phyloP scores from a whole-genome alignment of 106 monocot species.

The Alisma plantagoaquatica region DNA sequence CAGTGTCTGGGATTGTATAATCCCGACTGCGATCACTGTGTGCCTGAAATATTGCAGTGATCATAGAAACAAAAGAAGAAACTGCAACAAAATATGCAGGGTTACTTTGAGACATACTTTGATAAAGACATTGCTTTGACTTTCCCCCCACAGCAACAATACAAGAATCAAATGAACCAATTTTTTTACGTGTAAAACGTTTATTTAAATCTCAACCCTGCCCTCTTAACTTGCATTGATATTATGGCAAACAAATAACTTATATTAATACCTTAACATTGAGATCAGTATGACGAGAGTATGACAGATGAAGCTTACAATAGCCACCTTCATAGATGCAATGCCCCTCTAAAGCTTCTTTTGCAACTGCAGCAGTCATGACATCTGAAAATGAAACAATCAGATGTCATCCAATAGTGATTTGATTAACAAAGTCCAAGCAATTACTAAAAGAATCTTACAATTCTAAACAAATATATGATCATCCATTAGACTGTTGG shows the following conservation, averaged over 20 bases:
- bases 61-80: neutral
- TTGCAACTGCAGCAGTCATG: constrained; percentile 68
- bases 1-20: constrained; percentile 58
- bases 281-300: constrained; percentile 98
- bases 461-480: neutral
- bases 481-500: no score
- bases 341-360: constrained; percentile 95
- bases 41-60: constrained; percentile 33
- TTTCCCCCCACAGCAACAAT: no score
- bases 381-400: constrained; percentile 46
- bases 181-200: no score
- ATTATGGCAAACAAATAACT: neutral
- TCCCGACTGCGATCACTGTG: constrained; percentile 85
- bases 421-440: no score
- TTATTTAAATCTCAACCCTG: no score
- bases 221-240: neutral
- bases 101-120: no score
- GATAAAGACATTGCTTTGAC: no score
- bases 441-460: no score
- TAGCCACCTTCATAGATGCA: constrained; percentile 98
- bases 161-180: no score
- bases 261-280: constrained; percentile 77
- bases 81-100: no score
- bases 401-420: no score
- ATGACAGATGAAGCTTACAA: constrained; percentile 97